Base-by-base conservation (phyloP, 371 early-diverging fungal species). In the Dichotomocladium elegans region DNA sequence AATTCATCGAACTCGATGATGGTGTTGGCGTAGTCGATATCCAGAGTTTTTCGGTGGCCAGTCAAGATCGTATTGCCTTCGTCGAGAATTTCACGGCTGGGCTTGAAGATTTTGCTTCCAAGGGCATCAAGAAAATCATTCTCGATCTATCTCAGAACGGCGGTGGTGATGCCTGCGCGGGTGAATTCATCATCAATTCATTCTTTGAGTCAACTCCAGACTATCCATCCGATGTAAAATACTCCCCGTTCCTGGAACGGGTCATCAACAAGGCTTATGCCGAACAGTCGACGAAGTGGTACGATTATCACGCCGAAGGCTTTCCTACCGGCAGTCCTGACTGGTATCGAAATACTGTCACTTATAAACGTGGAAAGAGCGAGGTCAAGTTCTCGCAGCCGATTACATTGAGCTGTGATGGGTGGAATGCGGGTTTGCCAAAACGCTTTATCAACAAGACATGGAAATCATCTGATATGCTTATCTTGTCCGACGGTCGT, bases 141-240 rank as follows among this genome's bases (percentile, higher is more conserved):
- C 35, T 77, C 22, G 68, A 77, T 47, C 62, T 77, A 9, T 77
- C 77, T 4, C 57, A 68, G 9, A 77, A 77, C 40, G 77, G 77
- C 33, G 77, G 77, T 19, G 77, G 77, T 33, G 77, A 77, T 58
- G 77, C 77, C 3, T 77, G 77, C 58, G 77, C 77, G 21, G 77
- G 77, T 41, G 77, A 77, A 52, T 77, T 70, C 40, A 51, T 77
- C 21, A 77, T 77, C 55, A 70, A 64, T 15, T 68, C 73, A 2
- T 66, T 77, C 48, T 70, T 72, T 41, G 56, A 60, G 35, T 61
- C 68, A 21, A 77, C 77, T 0, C 73, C 73, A 15, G 73, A 70
- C 17, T 77, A 77, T 41, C 49, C 59, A 24, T 77, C 77, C 15
- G 77, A 77, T 45, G 52, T 77, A 48, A 77, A 77, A 28, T 61